phyloP scores from a whole-genome alignment of 257 asterid species.

The Catharanthus roseus region DNA sequence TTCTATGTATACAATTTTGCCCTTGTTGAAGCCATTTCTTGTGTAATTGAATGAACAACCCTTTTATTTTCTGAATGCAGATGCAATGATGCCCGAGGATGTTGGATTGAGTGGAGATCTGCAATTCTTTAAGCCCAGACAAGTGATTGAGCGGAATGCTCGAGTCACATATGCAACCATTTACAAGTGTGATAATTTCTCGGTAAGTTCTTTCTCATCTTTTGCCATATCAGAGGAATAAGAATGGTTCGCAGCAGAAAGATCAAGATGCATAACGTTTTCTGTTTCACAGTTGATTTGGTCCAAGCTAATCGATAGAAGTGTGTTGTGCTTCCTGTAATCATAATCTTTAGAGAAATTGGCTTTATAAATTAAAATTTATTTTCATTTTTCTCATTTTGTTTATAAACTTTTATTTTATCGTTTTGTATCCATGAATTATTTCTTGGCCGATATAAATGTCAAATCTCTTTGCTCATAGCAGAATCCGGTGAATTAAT shows the following conservation, averaged over 20 bases:
- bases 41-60: not conserved
- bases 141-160: conserved; percentile 36
- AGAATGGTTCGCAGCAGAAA: too few relatives aligned
- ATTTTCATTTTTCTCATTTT: too few relatives aligned
- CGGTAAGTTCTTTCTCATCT: conserved; percentile 31
- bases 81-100: conserved; percentile 62
- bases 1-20: not conserved
- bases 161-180: conserved; percentile 65
- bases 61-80: conserved; percentile 21
- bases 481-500: too few relatives aligned
- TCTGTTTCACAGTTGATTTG: too few relatives aligned
- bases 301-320: too few relatives aligned
- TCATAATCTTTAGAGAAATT: not conserved
- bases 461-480: too few relatives aligned
- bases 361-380: too few relatives aligned
- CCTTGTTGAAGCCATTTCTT: not conserved
- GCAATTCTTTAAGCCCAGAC: conserved; percentile 53
- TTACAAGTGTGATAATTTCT: conserved; percentile 47
- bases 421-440: too few relatives aligned
- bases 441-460: too few relatives aligned
- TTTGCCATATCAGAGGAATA: not conserved
- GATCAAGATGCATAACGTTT: too few relatives aligned
- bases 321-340: not conserved
- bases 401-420: too few relatives aligned
- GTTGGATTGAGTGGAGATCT: conserved; percentile 57